phyloP scores from a whole-genome alignment of 148 eudicot species.

The Suaeda aralocaspica region DNA sequence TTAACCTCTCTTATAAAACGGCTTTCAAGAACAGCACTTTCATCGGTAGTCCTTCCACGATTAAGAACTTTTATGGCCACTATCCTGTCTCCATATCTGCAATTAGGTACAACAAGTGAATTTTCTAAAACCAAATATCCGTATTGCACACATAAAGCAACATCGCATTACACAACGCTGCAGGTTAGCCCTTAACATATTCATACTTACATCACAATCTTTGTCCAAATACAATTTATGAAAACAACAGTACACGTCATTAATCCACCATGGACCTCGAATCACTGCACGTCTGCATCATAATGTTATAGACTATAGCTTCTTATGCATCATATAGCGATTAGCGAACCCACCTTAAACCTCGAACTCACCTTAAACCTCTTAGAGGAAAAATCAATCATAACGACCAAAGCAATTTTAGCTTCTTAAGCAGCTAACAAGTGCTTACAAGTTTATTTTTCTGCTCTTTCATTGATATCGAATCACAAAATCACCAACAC shows the following conservation, averaged over 20 bases:
- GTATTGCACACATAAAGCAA: not conserved
- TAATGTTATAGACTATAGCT: not conserved
- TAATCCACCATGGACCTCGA: not conserved
- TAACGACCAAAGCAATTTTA: too few relatives aligned
- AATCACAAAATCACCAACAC: too few relatives aligned
- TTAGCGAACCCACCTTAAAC: too few relatives aligned
- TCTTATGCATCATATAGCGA: not conserved
- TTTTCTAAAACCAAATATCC: not conserved
- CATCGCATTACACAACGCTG: too few relatives aligned
- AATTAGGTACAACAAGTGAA: conserved; percentile 9
- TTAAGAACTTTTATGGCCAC: conserved; percentile 91
- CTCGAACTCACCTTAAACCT: too few relatives aligned
- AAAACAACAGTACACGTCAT: not conserved
- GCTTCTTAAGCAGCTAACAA: too few relatives aligned
- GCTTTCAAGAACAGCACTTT: conserved; percentile 61
- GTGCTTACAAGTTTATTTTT: too few relatives aligned
- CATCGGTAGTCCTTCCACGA: conserved; percentile 66
- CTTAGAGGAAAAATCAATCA: too few relatives aligned
- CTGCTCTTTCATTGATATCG: too few relatives aligned
- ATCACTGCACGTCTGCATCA: not conserved
- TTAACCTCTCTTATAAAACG: conserved; percentile 86
- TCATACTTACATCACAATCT: too few relatives aligned
- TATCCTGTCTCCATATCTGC: conserved; percentile 76
- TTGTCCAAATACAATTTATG: too few relatives aligned
- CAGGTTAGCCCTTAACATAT: too few relatives aligned